A percentile compares a stretch with the other conserved stretches of the same genome.
Evolutionary conservation across 345 rosid genomes (phyloP).

Genomic region (Moringa oleifera): DNA sequence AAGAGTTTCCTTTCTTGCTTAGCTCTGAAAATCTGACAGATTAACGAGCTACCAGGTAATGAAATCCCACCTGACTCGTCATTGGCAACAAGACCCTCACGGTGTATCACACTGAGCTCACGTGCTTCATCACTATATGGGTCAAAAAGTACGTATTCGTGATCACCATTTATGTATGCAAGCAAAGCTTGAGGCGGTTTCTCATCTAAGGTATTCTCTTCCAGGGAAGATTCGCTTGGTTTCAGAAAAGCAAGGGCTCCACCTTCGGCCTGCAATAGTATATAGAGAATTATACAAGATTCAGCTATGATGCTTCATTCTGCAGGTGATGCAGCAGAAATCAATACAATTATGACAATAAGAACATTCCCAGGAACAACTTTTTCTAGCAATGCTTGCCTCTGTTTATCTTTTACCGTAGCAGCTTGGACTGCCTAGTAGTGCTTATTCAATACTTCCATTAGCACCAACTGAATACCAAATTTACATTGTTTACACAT

Average conservation of each 20-base stretch:
- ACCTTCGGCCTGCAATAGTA: constrained; percentile 60
- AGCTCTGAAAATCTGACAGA: background rate
- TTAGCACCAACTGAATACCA: background rate
- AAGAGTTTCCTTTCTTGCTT: constrained; percentile 5
- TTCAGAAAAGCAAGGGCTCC: constrained; percentile 60
- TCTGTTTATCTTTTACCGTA: too few relatives aligned
- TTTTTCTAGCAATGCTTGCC: too few relatives aligned
- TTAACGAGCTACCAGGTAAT: background rate
- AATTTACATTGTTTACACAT: too few relatives aligned
- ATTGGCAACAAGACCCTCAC: constrained; percentile 23
- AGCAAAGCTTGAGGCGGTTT: constrained; percentile 40
- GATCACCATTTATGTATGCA: constrained; percentile 70
- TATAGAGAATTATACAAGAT: constrained; percentile 5
- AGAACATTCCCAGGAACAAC: too few relatives aligned
- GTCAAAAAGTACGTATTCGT: constrained; percentile 77
- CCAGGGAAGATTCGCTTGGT: constrained; percentile 24
- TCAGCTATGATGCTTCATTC: background rate
- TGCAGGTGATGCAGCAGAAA: too few relatives aligned
- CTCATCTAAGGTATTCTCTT: constrained; percentile 31
- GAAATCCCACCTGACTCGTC: constrained; percentile 45
- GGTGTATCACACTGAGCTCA: constrained; percentile 36
- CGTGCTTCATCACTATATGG: constrained; percentile 48
- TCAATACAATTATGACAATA: too few relatives aligned
- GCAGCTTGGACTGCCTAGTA: too few relatives aligned
- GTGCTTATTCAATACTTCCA: too few relatives aligned